Base-by-base conservation (phyloP, 1,284 basidiomycete species). In the Naganishia cerealis region DNA sequence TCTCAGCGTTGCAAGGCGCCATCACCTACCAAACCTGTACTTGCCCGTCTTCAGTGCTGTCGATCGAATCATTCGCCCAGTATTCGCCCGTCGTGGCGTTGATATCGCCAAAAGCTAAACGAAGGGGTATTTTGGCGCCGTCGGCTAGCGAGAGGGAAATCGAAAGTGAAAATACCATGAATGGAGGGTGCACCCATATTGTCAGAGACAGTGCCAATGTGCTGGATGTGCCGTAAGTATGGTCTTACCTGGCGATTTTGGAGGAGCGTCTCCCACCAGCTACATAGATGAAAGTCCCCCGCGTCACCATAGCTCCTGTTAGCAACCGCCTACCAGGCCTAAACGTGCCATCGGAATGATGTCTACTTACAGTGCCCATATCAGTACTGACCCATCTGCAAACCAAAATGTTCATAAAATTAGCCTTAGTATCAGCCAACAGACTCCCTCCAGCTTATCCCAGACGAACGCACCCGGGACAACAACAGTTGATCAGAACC, bases 401-500 rank as follows among this genome's bases (percentile, higher is more conserved):
- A 55, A 16, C n/a, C 33, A 21, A 33, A 33, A 33, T 33, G 29
- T 39, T 13, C n/a, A 8, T 6, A 9, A 9, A 33, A 2, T 63
- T 33, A 59, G 43, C 42, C 13, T 18, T 21, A 2, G 16, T 9
- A 36, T 38, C 10, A 29, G 29, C 53, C 24, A 6, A 33, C 3
- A 6, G 29, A 3, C 6, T 33, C 29, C 29, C 29, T 33, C 29
- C 6, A 33, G n/a, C 7, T 21, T 4, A 29, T 2, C 21, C 43
- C 13, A n/a, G n/a, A n/a, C 36, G 26, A 38, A 56, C 65, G 48
- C 38, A 67, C 59, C 67, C 67, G 21, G 67, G 67, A 54, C 67
- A 69, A 66, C 67, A 69, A 39, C 61, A 57, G 48, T 69, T 69
- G 29, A 69, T 50, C 55, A 69, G 13, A 7, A 66, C 57, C 15